Base-by-base conservation (phyloP, 169 alveolate species). In the Theileria orientalis region DNA sequence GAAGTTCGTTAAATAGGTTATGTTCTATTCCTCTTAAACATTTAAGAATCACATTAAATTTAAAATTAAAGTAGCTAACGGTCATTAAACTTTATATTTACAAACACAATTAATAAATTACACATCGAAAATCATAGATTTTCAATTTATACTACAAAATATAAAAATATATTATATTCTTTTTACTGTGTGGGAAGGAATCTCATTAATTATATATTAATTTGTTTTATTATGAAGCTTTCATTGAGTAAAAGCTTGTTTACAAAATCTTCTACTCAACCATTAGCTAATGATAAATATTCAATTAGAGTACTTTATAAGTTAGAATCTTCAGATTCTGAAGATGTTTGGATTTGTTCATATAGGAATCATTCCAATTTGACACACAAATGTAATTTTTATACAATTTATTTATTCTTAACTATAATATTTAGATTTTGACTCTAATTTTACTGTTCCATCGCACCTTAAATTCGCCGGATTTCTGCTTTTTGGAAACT, bases 21-120 rank as follows among this genome's bases (percentile, higher is more conserved):
- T 60, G 72, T 29, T 79, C 87, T 9, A 72, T 32, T 16, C 87
- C 87, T 11, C 82, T 41, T 1, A 79, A 47, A 64, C 87, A 79
- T 37, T 60, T 51, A 1, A 52, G 83, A 49, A 62, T 46, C 35
- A 79, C 46, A 8, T 72, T 29, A 62, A n/a, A n/a, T n/a, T n/a
- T n/a, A n/a, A n/a, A n/a, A n/a, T n/a, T n/a, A n/a, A n/a, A n/a
- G n/a, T n/a, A n/a, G n/a, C n/a, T n/a, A n/a, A n/a, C n/a, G n/a
- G n/a, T n/a, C n/a, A n/a, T n/a, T n/a, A n/a, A n/a, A n/a, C n/a
- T n/a, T n/a, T n/a, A n/a, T n/a, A n/a, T n/a, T n/a, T n/a, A n/a
- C n/a, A 23, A 23, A 21, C 52, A 62, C 29, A 21, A 27, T n/a
- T 6, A 27, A 6, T 27, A 56, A 25, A 56, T n/a, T n/a, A 56